These are phyloP conservation scores for Cryphonectria parasitica DNA, from an alignment of 2,329 filamentous ascomycete genomes.

Conservation along the genomic window DNA sequence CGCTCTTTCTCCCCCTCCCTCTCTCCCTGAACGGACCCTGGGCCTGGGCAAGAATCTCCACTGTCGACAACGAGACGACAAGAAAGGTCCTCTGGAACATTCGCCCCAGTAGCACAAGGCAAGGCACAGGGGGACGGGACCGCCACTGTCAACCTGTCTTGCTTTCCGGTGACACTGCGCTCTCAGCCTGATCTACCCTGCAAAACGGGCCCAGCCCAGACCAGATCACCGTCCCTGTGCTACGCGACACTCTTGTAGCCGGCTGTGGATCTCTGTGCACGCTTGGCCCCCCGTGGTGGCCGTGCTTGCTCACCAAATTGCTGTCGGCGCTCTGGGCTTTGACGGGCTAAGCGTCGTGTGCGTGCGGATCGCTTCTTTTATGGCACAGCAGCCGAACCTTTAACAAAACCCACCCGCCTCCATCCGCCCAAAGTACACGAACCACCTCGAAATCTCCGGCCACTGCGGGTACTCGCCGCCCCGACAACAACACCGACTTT, in stretches of 20 bases:
- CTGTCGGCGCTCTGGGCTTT: constrained; percentile 2
- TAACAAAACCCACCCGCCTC: constrained; percentile 19
- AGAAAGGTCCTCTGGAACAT: constrained; percentile 1
- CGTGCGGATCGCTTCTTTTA: constrained; percentile 11
- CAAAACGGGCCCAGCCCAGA: constrained; percentile 12
- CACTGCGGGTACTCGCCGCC: constrained; percentile 18
- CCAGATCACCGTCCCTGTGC: constrained; percentile 21
- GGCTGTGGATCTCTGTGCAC: constrained; percentile 18
- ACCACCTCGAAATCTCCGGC: constrained; percentile 9
- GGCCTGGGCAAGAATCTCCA: not conserved
- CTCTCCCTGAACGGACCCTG: not conserved
- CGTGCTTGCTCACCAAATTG: constrained; percentile 19
- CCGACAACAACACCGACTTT: constrained; percentile 6
- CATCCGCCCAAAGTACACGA: constrained; percentile 16
- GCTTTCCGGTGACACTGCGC: constrained; percentile 4
- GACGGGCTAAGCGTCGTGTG: constrained; percentile 26
- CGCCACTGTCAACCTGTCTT: constrained; percentile 10
- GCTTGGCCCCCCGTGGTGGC: constrained; percentile 9
- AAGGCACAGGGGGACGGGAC: constrained; percentile 1
- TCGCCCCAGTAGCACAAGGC: constrained; percentile 14
- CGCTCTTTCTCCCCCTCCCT: not conserved
- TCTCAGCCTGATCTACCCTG: constrained; percentile 7
- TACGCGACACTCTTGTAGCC: constrained; percentile 24
- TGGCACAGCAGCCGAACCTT: constrained; percentile 23
- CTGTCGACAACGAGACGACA: not conserved